Evolutionary conservation across 192 early-diverging fungal genomes (phyloP), one percentile per base, ranked within the genome.

Genomic region (Podila epicladia): DNA sequence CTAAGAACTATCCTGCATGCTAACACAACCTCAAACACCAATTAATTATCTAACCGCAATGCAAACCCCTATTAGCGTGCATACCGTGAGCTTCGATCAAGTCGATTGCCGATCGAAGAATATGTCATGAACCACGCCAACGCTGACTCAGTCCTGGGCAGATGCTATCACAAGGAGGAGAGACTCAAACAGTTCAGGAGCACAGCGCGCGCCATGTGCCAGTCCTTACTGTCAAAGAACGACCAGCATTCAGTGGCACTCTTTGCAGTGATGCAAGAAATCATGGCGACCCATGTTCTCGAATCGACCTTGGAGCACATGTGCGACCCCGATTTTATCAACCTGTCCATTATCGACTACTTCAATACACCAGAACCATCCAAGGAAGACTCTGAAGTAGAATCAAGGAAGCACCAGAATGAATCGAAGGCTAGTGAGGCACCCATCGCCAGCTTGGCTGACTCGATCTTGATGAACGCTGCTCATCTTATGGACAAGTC

Each of bases 251-350:
- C 85, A 2, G 28, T 33, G 2, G 74, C 88, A 5, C 64, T 89
- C 0, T 69, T 84, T 71, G 62, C 79, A 48, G 75, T 88, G 12
- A 77, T 89, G 65, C 83, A 83, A 59, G 88, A 88, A 53, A 71
- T 89, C 26, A 79, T 88, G 64, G 82, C 88, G 9, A 80, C 74
- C 11, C 82, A 87, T 22, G 72, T 85, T 48, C 78, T 89, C 50
- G 84, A 85, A n/a, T 61, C 69, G 58, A 72, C 82, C 9, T 65
- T 89, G 13, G 75, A 85, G 35, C 82, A 68, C 5, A 38, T 85
- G 3, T 85, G 87, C 28, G 87, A 89, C 55, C 87, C 88, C 3
- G 88, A 89, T 55, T 88, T 75, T 58, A 73, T 89, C 26, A 89
- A 89, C 65, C 35, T 84, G 37, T 64, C 74, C 28, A 88, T 89